Base-by-base conservation (phyloP, 768 basidiomycete genomes). In the Galerina sulciceps region DNA sequence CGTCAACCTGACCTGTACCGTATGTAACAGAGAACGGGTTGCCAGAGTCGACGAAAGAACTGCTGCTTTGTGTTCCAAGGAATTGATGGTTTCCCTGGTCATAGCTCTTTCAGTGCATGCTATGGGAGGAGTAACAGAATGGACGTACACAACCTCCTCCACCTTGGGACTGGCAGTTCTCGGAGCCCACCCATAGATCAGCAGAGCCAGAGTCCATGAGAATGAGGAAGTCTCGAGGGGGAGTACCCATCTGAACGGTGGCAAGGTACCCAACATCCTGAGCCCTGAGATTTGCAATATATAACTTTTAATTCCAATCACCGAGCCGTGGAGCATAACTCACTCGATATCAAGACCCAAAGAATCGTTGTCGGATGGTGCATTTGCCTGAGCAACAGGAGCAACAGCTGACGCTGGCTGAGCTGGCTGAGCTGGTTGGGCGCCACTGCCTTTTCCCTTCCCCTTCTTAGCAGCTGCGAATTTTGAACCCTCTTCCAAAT, bases 131-230 rank as follows among this genome's bases (percentile, higher is more conserved):
- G 34, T 31, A n/a, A 36, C 10, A 20, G 17, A 53, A 40, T 50
- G 45, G 52, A 75, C 74, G 52, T 67, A 78, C 78, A 60, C 80
- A 80, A 58, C 69, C 73, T 31, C 79, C 79, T 35, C 79, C 79
- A 20, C 59, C 70, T 37, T 73, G 61, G 6, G 81, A 79, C 51
- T 73, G 73, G 62, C 86, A 88, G 49, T 74, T 74, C 65, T 86
- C 85, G 15, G 78, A 70, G 13, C 84, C 83, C 31, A 88, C 86
- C 86, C 87, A 89, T 37, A 85, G 71, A 71, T 90, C 89, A 10
- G 87, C 85, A 11, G 84, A 85, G 26, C 89, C 89, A 34, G 85
- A 86, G 69, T 90, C 89, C 84, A 90, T 86, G 17, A 90, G 75
- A 52, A 90, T 69, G 26, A 74, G 67, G 66, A 85, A 89, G 59